These are phyloP conservation scores for Testicularia cyperi DNA, from an alignment of 1,284 basidiomycete species.

Conservation along the genomic window DNA sequence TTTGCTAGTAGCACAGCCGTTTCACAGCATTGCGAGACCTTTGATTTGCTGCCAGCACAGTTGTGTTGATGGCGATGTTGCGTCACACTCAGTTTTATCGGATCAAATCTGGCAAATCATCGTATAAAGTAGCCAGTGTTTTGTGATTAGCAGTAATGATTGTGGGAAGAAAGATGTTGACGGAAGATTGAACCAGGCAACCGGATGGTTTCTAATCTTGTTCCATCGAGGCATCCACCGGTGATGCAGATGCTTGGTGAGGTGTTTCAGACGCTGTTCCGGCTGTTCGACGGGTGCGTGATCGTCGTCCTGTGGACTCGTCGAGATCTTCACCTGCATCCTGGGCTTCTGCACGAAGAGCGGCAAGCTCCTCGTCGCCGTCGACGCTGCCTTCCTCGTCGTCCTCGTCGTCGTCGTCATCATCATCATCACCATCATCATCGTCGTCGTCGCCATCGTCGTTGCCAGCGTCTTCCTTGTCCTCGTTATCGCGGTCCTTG, in stretches of 20 bases:
- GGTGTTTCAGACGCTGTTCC: conserved; percentile 1
- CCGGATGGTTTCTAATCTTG: too few relatives aligned
- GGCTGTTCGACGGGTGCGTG: conserved; percentile 14
- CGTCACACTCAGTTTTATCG: too few relatives aligned
- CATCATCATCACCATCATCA: conserved; percentile 25
- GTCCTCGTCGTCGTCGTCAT: conserved; percentile 27
- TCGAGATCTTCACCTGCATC: conserved; percentile 34
- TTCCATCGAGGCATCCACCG: too few relatives aligned
- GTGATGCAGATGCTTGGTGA: too few relatives aligned
- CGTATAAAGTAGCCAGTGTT: neutral
- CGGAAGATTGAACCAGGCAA: too few relatives aligned
- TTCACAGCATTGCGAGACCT: too few relatives aligned
- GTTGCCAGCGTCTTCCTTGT: conserved; percentile 1
- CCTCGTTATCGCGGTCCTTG: conserved; percentile 3
- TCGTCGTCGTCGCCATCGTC: conserved; percentile 7
- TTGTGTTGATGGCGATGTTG: too few relatives aligned
- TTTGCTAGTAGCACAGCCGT: too few relatives aligned
- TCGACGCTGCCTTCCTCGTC: conserved; percentile 44
- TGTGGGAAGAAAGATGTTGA: neutral
- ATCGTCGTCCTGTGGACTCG: conserved; percentile 9
- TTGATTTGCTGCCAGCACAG: too few relatives aligned
- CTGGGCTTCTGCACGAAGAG: conserved; percentile 37
- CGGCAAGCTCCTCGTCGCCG: conserved; percentile 52
- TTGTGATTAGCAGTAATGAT: neutral
- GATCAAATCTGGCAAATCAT: too few relatives aligned